These are phyloP conservation scores for Pestalotiopsis sp. DNA, from an alignment of 2,329 filamentous ascomycete genomes.

Conservation along the genomic window DNA sequence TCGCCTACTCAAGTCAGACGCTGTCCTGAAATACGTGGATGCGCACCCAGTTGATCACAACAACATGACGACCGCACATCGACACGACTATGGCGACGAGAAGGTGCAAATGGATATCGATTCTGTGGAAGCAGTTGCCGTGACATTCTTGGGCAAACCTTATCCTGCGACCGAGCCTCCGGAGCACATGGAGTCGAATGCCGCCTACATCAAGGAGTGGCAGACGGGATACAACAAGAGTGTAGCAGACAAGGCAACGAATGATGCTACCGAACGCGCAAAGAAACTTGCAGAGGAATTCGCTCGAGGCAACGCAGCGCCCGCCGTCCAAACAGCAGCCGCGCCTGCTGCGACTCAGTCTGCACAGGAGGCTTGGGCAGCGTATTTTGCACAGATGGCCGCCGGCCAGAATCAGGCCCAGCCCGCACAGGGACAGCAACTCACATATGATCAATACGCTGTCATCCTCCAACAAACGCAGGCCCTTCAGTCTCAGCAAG, in stretches of 20 bases:
- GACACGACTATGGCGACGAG: slow-evolving; percentile 44
- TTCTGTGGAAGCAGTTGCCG: slow-evolving; percentile 44
- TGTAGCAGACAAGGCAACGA: slow-evolving; percentile 38
- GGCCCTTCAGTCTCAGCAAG: slow-evolving; percentile 13
- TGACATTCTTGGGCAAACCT: slow-evolving; percentile 45
- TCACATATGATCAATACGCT: slow-evolving; percentile 9
- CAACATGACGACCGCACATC: slow-evolving; percentile 31
- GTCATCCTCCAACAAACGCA: slow-evolving; percentile 10
- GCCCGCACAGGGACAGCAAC: background rate
- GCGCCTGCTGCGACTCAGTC: slow-evolving; percentile 25
- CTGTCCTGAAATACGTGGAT: slow-evolving; percentile 45
- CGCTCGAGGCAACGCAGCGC: slow-evolving; percentile 25
- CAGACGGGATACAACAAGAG: slow-evolving; percentile 50
- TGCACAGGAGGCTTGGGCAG: slow-evolving; percentile 34
- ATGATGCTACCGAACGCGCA: slow-evolving; percentile 39
- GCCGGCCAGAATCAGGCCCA: slow-evolving; percentile 17
- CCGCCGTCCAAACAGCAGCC: slow-evolving; percentile 16
- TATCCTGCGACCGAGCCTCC: slow-evolving; percentile 55
- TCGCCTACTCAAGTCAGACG: slow-evolving; percentile 45
- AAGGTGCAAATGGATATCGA: slow-evolving; percentile 45
- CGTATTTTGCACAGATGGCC: slow-evolving; percentile 41
- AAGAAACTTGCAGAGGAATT: slow-evolving; percentile 36
- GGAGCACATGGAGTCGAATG: slow-evolving; percentile 50
- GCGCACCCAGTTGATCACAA: slow-evolving; percentile 40
- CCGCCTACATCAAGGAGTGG: slow-evolving; percentile 54